Base-by-base conservation (phyloP, 352 stramenopile species). In the Pythium myriotylum region DNA sequence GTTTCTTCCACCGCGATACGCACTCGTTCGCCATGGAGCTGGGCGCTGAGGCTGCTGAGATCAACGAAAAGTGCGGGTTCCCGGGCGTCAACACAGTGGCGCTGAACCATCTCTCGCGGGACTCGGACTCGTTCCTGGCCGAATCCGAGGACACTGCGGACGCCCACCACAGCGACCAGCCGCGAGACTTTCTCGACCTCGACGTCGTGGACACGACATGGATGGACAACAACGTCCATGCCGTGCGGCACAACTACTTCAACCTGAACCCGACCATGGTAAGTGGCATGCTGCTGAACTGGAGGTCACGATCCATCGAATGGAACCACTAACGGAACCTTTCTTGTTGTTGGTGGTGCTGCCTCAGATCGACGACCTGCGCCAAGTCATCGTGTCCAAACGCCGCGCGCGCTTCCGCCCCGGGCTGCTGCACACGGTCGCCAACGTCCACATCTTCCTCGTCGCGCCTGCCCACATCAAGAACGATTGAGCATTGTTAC, bases 131-230 rank as follows among this genome's bases (percentile, higher is more conserved):
- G 12, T 26, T 40, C 20, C 12, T 43, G 23, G 37, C 37, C 37
- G 37, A 43, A 14, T 17, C 37, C 37, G 26, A 52, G 4, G 41
- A 60, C 2, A 7, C 32, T 14, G 46, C 35, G 37, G 37, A 43
- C 37, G 13, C 37, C 5, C 37, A 37, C 53, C 17, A 49, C 35
- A 12, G 23, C 33, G 13, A 47, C 10, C n/a, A 23, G 12, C 37
- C 37, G 5, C 53, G 53, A 24, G 41, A 61, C 33, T 88, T 66
- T 53, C 55, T 90, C 3, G 79, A 89, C 68, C 67, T 84, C 32
- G 81, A 91, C 68, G 79, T 83, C 20, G 84, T 91, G 46, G 79
- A 89, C 59, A 91, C 75, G 17, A 86, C 81, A n/a, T 79, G 69
- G 33, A 68, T 89, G 29, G 81, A 91, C 42, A 74, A 73, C 37